Evolutionary conservation across 345 rosid species (phyloP).

Genomic region (Eutrema heterophyllum): DNA sequence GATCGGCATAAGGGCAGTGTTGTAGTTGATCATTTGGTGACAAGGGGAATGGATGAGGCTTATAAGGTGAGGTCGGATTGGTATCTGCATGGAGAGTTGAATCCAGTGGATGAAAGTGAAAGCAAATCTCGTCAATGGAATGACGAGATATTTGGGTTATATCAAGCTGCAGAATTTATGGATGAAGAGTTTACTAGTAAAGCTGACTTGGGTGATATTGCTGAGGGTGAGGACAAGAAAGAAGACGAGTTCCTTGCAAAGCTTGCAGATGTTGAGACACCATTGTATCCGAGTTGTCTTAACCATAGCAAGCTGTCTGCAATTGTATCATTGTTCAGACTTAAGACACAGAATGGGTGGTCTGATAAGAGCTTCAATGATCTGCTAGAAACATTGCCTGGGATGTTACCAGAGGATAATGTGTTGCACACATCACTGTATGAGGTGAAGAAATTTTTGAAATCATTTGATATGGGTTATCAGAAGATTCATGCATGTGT

Average conservation of each 20-base stretch:
- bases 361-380: neutral
- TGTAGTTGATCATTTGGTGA: neutral
- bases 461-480: too few relatives aligned
- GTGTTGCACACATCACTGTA: neutral
- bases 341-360: neutral
- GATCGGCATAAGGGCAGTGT: neutral
- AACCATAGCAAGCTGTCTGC: neutral
- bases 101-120: neutral
- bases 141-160: neutral
- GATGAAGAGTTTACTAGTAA: too few relatives aligned
- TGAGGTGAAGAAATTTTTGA: neutral
- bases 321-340: neutral
- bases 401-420: neutral
- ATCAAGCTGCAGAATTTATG: too few relatives aligned
- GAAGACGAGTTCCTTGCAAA: neutral
- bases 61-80: neutral
- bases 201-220: neutral
- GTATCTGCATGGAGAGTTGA: neutral
- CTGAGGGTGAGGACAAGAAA: neutral
- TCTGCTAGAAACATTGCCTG: neutral
- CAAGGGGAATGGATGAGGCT: neutral
- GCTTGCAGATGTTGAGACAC: neutral
- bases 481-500: too few relatives aligned
- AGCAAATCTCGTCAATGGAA: too few relatives aligned
- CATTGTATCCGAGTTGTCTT: neutral